Percentiles rank a stretch among this genome's conserved stretches.
Conservation (phyloP, 2,329 filamentous ascomycete genomes). For the Verticillium alfalfae region DNA sequence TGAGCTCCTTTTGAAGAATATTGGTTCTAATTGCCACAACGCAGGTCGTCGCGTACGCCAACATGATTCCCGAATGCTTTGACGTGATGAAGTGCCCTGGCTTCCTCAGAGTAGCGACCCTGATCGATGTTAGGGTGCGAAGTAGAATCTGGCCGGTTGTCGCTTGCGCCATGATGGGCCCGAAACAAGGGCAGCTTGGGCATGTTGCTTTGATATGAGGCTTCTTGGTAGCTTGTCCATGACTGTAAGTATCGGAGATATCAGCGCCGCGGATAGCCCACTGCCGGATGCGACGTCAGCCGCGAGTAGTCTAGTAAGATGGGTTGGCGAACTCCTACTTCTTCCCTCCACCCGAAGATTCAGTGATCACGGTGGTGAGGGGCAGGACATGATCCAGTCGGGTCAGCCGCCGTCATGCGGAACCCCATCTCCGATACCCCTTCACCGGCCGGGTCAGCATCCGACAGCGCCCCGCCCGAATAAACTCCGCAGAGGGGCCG, state of each 20-base stretch:
- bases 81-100: not conserved
- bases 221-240: constrained; percentile 14
- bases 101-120: not conserved
- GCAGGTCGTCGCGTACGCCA: not conserved
- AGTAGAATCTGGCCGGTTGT: constrained; percentile 9
- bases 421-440: not conserved
- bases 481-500: not conserved
- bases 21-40: not conserved
- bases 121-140: not conserved
- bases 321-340: not conserved
- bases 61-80: not conserved
- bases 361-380: not conserved
- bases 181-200: constrained; percentile 2
- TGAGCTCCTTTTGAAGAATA: not conserved
- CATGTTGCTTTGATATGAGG: not conserved
- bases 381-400: not conserved
- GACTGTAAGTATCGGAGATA: constrained; percentile 19
- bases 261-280: constrained; percentile 18
- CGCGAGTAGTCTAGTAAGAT: constrained; percentile 1
- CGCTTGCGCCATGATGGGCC: constrained; percentile 11
- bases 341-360: not conserved
- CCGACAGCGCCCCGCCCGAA: not conserved
- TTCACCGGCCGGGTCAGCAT: not conserved
- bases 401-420: not conserved
- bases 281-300: constrained; percentile 17